Evolutionary conservation across 768 basidiomycete genomes (phyloP), one percentile per base, ranked within the genome.

Genomic region (Daedalea quercina): DNA sequence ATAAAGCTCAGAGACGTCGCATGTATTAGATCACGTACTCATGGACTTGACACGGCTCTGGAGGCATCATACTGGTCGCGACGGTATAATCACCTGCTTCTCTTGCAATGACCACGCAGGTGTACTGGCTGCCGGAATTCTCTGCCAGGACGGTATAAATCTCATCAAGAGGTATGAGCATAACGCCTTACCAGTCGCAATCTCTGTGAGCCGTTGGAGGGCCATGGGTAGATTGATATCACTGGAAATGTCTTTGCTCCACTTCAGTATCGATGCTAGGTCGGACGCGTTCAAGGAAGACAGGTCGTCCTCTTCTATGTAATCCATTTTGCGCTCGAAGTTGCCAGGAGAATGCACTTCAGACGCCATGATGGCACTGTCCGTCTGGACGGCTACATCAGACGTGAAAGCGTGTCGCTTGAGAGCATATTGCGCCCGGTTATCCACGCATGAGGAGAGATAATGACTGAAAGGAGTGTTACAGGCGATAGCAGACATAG

Each of bases 241-340:
- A 34, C 82, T 80, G 0, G 85, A 84, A 13, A 89, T 85, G 50
- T 84, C 81, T 63, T 85, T 84, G 59, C 82, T 85, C 80, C 84
- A 85, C 59, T 81, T 84, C 28, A 87, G 71, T 47, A 89, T 85
- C 0, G 83, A 80, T 22, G 80, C 80, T 12, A 87, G 68, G 62
- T 87, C 82, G 45, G 77, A 70, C 15, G 83, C 82, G 54, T 74
- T 73, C 34, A 85, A 62, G n/a, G 74, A 77, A 1, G 77, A 75
- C 47, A 69, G 63, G 15, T 82, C 81, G 55, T 80, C 79, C 47
- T 79, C 78, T 41, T 80, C 78, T 2, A 71, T 70, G 15, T 65
- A 58, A 44, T 73, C 71, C 34, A 63, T 50, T 54, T 65, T 74
- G 22, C 63, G 60, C 54, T 61, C 69, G 51, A 69, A 66, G n/a